Percentiles rank a stretch among this genome's conserved stretches.
These are phyloP conservation scores for Casuarina equisetifolia DNA, from an alignment of 306 rosid genomes.

Conservation along the genomic window DNA sequence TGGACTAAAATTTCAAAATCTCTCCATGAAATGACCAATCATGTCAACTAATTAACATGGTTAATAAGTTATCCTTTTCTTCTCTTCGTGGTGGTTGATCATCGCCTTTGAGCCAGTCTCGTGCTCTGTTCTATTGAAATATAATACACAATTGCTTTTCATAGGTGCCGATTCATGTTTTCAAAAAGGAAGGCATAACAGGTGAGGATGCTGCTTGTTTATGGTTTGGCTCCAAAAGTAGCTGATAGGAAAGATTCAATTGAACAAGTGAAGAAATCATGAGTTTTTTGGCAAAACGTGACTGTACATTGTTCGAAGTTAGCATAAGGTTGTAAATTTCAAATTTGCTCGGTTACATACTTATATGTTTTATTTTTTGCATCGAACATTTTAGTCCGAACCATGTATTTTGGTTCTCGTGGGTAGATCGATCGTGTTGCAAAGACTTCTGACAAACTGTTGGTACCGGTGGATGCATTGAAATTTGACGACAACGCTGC, in stretches of 20 bases:
- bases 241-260: constrained; percentile 75
- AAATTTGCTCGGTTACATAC: constrained; percentile 10
- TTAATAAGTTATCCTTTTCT: constrained; percentile 7
- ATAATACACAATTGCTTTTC: constrained; percentile 26
- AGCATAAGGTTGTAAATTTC: constrained; percentile 31
- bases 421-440: constrained; percentile 90
- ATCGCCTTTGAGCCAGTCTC: not conserved
- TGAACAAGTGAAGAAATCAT: constrained; percentile 96
- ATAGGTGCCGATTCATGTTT: constrained; percentile 93
- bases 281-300: constrained; percentile 67
- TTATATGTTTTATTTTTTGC: constrained; percentile 4
- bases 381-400: constrained; percentile 11
- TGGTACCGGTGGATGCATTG: constrained; percentile 99
- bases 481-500: constrained; percentile 99
- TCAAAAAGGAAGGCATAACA: constrained; percentile 65
- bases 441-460: constrained; percentile 86
- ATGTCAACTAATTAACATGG: too few species aligned
- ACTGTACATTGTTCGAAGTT: constrained; percentile 98
- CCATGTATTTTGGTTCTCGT: constrained; percentile 22
- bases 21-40: too few species aligned
- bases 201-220: constrained; percentile 95
- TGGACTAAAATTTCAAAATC: too few species aligned
- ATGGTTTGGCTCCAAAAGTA: constrained; percentile 85
- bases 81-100: constrained; percentile 22
- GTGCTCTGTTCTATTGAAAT: constrained; percentile 18